Evolutionary conservation across 495 filamentous ascomycete genomes (phyloP), one percentile per base, ranked within the genome.

Genomic region (Penicillium macrosclerotiorum): DNA sequence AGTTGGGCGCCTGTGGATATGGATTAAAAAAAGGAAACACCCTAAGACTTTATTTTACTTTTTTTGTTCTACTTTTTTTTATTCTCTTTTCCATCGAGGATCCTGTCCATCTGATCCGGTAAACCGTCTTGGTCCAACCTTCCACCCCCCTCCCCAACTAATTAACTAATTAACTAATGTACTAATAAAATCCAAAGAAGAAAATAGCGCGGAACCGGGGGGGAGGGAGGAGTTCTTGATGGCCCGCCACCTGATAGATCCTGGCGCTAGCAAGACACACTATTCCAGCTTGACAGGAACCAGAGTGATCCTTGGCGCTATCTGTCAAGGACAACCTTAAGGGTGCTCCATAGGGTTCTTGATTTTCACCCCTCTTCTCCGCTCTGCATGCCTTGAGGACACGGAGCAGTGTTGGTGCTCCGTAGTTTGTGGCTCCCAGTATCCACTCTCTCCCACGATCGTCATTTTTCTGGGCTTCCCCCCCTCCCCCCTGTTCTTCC

Each of bases 261-360:
- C 33, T 46, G 43, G 34, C 51, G 37, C 47, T 55, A 50, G 37
- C 42, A 36, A 39, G 39, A 35, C 44, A 30, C 34, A 47, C 47
- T 31, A 59, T 54, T 35, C 49, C 52, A 53, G 47, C 45, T 43
- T 60, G 55, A 61, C 58, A 64, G 51, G 54, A 55, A 55, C 46
- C 44, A 48, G 42, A 55, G 42, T 32, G 53, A 51, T 51, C 59
- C 60, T 64, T 60, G 57, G 62, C 62, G 41, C 55, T 57, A 58
- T 66, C 65, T 65, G 64, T 68, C 64, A 68, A 55, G 54, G 29
- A 24, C 52, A 65, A 65, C 62, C 57, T 65, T 63, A 65, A 55
- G 59, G 42, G 31, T 45, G 47, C 49, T 44, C 47, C 49, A 59
- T 49, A 53, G 40, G 38, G 40, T 52, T 54, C 32, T 48, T 52